A percentile compares a stretch with the other conserved stretches of the same genome.
phyloP scores from a whole-genome alignment of 2,329 filamentous ascomycete species.

The Pseudogymnoascus sp. region DNA sequence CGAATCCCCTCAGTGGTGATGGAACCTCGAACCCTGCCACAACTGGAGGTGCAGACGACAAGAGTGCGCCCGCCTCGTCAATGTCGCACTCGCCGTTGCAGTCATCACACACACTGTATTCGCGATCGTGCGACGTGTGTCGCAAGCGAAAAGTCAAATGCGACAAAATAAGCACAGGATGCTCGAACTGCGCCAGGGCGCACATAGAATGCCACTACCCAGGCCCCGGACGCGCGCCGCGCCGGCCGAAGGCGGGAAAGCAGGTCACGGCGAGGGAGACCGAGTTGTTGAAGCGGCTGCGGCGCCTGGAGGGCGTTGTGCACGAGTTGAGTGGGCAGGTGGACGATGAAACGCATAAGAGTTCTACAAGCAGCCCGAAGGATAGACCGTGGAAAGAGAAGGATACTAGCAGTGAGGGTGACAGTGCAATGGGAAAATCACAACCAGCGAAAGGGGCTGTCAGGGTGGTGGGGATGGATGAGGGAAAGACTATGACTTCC shows the following conservation, averaged over 20 bases:
- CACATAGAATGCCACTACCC: constrained; percentile 68
- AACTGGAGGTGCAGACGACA: neutral
- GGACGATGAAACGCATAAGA: constrained; percentile 23
- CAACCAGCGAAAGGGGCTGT: constrained; percentile 14
- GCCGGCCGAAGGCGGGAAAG: constrained; percentile 57
- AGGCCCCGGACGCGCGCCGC: constrained; percentile 63
- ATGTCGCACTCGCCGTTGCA: neutral
- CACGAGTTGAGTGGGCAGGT: constrained; percentile 60
- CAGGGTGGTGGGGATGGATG: constrained; percentile 24
- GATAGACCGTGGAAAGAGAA: neutral
- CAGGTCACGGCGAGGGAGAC: constrained; percentile 53
- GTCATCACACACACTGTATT: constrained; percentile 22
- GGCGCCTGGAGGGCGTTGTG: constrained; percentile 70
- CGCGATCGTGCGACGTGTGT: constrained; percentile 42
- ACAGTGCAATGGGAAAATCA: neutral
- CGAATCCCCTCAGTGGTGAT: neutral
- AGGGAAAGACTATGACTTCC: constrained; percentile 20
- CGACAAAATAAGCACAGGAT: constrained; percentile 65
- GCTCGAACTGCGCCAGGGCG: constrained; percentile 65
- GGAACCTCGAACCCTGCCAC: neutral
- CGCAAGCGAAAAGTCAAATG: constrained; percentile 63
- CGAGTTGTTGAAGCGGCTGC: constrained; percentile 65
- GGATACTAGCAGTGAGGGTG: neutral
- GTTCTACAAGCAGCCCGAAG: neutral
- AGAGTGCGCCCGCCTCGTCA: neutral